These are phyloP conservation scores for Penicillium longicatenatum DNA, from an alignment of 495 filamentous ascomycete species.

Conservation along the genomic window DNA sequence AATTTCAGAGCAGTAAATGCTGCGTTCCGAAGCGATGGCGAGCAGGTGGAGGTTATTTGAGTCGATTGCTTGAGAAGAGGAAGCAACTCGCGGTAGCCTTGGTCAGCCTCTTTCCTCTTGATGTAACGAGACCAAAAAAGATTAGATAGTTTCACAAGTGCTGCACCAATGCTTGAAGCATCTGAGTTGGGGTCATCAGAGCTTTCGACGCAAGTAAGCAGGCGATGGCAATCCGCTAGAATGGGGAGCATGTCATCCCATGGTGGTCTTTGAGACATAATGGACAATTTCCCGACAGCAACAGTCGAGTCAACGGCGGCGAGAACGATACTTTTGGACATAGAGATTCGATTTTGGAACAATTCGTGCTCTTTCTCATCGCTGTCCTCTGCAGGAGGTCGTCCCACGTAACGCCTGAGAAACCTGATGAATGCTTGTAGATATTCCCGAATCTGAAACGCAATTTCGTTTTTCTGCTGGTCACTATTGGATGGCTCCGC, in stretches of 20 bases:
- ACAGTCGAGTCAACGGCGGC: constrained; percentile 45
- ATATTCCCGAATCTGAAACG: constrained; percentile 36
- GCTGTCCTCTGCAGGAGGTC: constrained; percentile 29
- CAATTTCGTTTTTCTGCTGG: constrained; percentile 22
- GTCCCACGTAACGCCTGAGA: constrained; percentile 50
- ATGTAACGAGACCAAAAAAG: constrained; percentile 71
- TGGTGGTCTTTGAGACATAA: constrained; percentile 39
- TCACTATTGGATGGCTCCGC: constrained; percentile 26
- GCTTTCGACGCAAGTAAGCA: constrained; percentile 40
- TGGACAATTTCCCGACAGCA: constrained; percentile 43
- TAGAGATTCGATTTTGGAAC: constrained; percentile 33
- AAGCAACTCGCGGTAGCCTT: constrained; percentile 37
- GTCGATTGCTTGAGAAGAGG: constrained; percentile 53
- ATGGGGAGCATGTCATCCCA: constrained; percentile 46
- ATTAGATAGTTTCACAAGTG: constrained; percentile 66
- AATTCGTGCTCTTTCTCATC: constrained; percentile 34
- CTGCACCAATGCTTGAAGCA: constrained; percentile 28
- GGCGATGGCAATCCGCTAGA: constrained; percentile 39
- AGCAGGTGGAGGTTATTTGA: constrained; percentile 42
- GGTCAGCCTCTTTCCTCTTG: constrained; percentile 47
- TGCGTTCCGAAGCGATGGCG: constrained; percentile 40
- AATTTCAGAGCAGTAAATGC: constrained; percentile 56
- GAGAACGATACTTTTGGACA: constrained; percentile 40
- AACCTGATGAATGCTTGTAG: constrained; percentile 45
- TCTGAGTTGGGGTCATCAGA: constrained; percentile 27